A percentile compares a stretch with the other conserved stretches of the same genome.
phyloP scores from a whole-genome alignment of 2,329 filamentous ascomycete genomes.

The Rhynchosporium graminicola region DNA sequence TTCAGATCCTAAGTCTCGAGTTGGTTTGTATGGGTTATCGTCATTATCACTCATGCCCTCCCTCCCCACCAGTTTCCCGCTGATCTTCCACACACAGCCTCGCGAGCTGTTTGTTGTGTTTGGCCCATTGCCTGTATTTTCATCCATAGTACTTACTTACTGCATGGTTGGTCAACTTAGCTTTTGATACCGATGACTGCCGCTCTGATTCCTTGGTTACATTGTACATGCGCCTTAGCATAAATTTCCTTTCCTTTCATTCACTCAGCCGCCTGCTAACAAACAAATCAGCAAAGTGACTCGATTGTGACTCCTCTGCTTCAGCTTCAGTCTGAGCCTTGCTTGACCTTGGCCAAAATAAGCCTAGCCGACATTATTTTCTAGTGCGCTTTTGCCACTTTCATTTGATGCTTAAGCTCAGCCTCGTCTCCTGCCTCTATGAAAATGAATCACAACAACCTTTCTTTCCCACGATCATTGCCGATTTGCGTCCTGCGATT shows the following conservation, averaged over 20 bases:
- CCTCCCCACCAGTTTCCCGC: neutral
- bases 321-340: neutral
- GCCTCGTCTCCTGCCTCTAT: conserved; percentile 25
- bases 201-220: no score
- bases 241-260: no score
- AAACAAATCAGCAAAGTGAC: neutral
- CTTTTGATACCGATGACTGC: no score
- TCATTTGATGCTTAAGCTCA: conserved; percentile 19
- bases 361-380: conserved; percentile 14
- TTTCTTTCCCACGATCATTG: conserved; percentile 7
- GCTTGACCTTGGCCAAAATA: neutral
- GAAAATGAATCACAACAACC: neutral
- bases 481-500: conserved; percentile 13
- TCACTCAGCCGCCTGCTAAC: no score
- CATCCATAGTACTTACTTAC: no score
- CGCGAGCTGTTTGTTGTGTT: no score
- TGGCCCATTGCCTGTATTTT: no score
- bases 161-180: no score
- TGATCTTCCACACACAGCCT: no score
- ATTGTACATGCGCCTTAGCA: no score
- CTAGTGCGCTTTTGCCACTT: conserved; percentile 9
- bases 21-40: no score
- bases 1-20: no score
- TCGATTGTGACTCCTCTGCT: conserved; percentile 14
- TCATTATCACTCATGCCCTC: conserved; percentile 5